These are phyloP conservation scores for Lentinula raphanica DNA, from an alignment of 768 basidiomycete species.

Conservation along the genomic window DNA sequence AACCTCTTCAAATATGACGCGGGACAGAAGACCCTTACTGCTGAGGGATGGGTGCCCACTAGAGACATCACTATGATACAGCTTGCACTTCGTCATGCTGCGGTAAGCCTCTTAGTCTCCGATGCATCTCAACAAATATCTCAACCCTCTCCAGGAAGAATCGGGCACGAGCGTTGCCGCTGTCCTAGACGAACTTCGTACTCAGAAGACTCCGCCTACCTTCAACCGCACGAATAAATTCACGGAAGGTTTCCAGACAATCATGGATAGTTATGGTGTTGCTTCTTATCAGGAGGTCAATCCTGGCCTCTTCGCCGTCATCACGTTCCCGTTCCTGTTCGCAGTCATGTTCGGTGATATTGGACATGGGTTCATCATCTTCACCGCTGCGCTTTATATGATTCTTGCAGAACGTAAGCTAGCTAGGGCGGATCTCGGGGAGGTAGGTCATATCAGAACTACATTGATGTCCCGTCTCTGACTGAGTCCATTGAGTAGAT, in stretches of 20 bases:
- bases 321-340: slow-evolving; percentile 97
- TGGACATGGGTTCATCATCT: slow-evolving; percentile 87
- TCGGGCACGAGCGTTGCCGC: slow-evolving; percentile 91
- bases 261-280: slow-evolving; percentile 97
- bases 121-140: slow-evolving; percentile 17
- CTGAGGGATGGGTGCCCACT: slow-evolving; percentile 97
- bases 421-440: slow-evolving; percentile 67
- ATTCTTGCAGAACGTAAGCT: slow-evolving; percentile 81
- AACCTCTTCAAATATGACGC: slow-evolving; percentile 96
- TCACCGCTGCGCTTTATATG: slow-evolving; percentile 75
- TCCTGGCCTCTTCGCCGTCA: slow-evolving; percentile 86
- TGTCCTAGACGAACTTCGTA: slow-evolving; percentile 85
- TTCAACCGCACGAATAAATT: slow-evolving; percentile 94
- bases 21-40: slow-evolving; percentile 88
- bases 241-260: slow-evolving; percentile 93
- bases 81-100: slow-evolving; percentile 81
- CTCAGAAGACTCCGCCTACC: slow-evolving; percentile 90
- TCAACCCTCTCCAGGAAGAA: slow-evolving; percentile 51
- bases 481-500: slow-evolving; percentile 45
- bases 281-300: slow-evolving; percentile 96
- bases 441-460: slow-evolving; percentile 37
- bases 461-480: slow-evolving; percentile 7
- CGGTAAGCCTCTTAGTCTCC: slow-evolving; percentile 39
- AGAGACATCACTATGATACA: slow-evolving; percentile 87
- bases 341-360: slow-evolving; percentile 99